Percentiles rank a stretch among this genome's conserved stretches.
phyloP scores from a whole-genome alignment of 2,329 filamentous ascomycete genomes.

The Fusarium transvaalense region DNA sequence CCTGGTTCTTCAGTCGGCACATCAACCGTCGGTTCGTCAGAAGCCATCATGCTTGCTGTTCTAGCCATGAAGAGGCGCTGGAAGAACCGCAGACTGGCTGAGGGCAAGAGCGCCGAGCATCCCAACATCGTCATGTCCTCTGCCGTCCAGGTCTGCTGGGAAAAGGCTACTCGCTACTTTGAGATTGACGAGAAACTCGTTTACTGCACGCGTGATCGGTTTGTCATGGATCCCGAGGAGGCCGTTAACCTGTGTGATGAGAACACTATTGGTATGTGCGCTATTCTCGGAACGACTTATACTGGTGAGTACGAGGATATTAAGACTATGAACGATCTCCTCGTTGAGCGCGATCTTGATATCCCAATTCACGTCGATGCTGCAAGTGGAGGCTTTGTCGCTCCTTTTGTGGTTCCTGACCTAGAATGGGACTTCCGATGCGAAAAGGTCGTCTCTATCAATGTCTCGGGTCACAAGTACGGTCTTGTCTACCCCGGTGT shows the following conservation, averaged over 20 bases:
- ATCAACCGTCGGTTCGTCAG: constrained; percentile 88
- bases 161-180: constrained; percentile 90
- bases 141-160: constrained; percentile 97
- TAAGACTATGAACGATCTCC: constrained; percentile 89
- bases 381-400: constrained; percentile 91
- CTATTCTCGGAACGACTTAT: constrained; percentile 92
- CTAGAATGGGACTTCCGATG: constrained; percentile 94
- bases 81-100: constrained; percentile 86
- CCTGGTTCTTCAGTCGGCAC: constrained; percentile 81
- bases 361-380: constrained; percentile 94
- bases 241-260: constrained; percentile 72
- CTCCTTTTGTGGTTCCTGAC: constrained; percentile 87
- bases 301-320: constrained; percentile 96
- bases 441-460: constrained; percentile 91
- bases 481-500: constrained; percentile 86
- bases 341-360: constrained; percentile 80
- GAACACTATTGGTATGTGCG: constrained; percentile 89
- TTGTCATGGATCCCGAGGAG: constrained; percentile 73
- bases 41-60: constrained; percentile 85
- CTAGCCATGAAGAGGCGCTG: constrained; percentile 96
- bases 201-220: constrained; percentile 71
- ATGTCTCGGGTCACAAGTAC: constrained; percentile 92
- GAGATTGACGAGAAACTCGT: constrained; percentile 91
- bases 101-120: constrained; percentile 81
- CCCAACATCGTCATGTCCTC: constrained; percentile 97